Conservation (phyloP, 2,329 filamentous ascomycete species). For the Cucurbitaria berberidis region DNA sequence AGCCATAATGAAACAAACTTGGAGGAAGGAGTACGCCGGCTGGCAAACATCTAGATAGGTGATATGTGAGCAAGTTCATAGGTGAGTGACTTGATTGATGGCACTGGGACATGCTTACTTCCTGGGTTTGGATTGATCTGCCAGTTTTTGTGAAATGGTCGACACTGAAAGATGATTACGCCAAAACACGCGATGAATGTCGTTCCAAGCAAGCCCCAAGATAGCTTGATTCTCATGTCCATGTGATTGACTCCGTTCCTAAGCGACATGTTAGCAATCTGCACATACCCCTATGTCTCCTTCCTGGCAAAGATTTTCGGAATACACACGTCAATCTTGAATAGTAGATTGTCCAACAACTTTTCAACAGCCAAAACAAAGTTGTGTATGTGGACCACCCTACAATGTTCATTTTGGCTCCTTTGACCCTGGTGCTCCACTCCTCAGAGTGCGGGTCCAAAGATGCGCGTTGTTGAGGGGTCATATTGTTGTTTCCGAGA, state of each 20-base stretch:
- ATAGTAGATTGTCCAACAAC: conserved; percentile 64
- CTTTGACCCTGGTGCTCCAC: conserved; percentile 57
- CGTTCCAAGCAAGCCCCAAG: conserved; percentile 56
- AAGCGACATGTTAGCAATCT: not conserved
- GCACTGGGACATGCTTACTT: conserved; percentile 40
- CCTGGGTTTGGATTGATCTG: conserved; percentile 66
- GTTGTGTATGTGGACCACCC: conserved; percentile 63
- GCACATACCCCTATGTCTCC: no score
- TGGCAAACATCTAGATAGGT: conserved; percentile 16
- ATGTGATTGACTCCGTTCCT: conserved; percentile 15
- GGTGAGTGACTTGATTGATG: no score
- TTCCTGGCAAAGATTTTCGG: not conserved
- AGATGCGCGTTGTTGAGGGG: conserved; percentile 54
- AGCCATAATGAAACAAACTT: conserved; percentile 38
- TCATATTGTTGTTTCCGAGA: conserved; percentile 50
- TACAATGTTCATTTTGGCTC: conserved; percentile 60
- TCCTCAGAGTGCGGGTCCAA: conserved; percentile 56
- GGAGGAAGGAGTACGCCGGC: conserved; percentile 13
- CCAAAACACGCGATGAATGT: conserved; percentile 60
- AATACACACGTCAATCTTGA: conserved; percentile 50
- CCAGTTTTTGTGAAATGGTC: conserved; percentile 62
- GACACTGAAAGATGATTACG: conserved; percentile 60
- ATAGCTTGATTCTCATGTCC: conserved; percentile 50
- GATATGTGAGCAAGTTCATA: conserved; percentile 24
- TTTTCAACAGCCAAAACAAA: conserved; percentile 61